Evolutionary conservation across 1,284 basidiomycete species (phyloP).

Genomic region (Ceratobasidium sp.): DNA sequence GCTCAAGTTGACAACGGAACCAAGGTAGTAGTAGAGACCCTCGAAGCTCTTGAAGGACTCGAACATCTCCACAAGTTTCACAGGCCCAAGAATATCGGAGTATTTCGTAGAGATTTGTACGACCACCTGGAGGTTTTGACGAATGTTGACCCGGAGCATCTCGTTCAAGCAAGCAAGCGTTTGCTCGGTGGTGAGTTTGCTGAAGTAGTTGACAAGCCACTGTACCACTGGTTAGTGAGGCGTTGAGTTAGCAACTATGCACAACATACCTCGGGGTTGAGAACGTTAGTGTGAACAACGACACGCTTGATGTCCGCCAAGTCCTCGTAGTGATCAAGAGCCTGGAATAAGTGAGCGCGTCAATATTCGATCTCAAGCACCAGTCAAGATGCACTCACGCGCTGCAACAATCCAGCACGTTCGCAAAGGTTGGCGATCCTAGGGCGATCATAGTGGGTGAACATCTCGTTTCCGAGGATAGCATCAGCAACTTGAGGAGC

Average conservation of each 20-base stretch:
- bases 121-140: slow-evolving; percentile 96
- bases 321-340: slow-evolving; percentile 98
- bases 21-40: slow-evolving; percentile 97
- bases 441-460: slow-evolving; percentile 95
- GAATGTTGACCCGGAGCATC: slow-evolving; percentile 97
- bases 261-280: slow-evolving; percentile 80
- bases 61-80: slow-evolving; percentile 99
- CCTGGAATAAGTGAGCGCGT: slow-evolving; percentile 65
- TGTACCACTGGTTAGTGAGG: slow-evolving; percentile 53
- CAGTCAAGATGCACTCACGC: slow-evolving; percentile 62
- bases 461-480: slow-evolving; percentile 99
- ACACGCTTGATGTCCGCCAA: slow-evolving; percentile 98
- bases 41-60: slow-evolving; percentile 99
- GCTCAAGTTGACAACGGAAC: slow-evolving; percentile 96
- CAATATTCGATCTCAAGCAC: slow-evolving; percentile 33
- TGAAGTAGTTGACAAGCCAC: slow-evolving; percentile 99
- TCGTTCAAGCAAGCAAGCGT: slow-evolving; percentile 96
- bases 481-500: slow-evolving; percentile 99
- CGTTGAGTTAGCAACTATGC: not conserved
- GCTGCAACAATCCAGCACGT: slow-evolving; percentile 95
- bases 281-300: slow-evolving; percentile 90
- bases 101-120: slow-evolving; percentile 99
- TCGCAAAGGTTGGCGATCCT: slow-evolving; percentile 98
- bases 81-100: slow-evolving; percentile 96
- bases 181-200: slow-evolving; percentile 97